Evolutionary conservation across 495 filamentous ascomycete genomes (phyloP).

Genomic region (Bacidia rubella): DNA sequence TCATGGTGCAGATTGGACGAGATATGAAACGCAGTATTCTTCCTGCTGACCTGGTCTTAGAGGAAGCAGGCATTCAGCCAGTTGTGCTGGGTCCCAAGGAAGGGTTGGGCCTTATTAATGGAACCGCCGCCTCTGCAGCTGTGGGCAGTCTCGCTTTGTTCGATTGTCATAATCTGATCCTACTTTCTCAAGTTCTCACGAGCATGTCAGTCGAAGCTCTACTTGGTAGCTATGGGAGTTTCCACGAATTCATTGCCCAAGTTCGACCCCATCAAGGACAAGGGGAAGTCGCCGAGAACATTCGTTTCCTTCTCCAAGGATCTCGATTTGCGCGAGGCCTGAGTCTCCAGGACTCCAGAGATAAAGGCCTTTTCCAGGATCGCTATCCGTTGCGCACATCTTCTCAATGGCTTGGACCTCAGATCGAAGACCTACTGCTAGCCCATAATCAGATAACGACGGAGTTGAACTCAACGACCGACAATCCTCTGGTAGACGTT

Average conservation of each 20-base stretch:
- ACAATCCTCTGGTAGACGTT: conserved; percentile 46
- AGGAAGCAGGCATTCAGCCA: conserved; percentile 27
- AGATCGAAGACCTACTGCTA: conserved; percentile 43
- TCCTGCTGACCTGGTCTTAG: conserved; percentile 32
- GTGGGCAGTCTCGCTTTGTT: conserved; percentile 38
- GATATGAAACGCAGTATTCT: conserved; percentile 18
- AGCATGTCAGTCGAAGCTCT: conserved; percentile 31
- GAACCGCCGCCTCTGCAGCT: conserved; percentile 43
- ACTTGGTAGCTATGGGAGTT: conserved; percentile 38
- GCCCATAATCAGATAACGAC: conserved; percentile 36
- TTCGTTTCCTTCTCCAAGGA: conserved; percentile 33
- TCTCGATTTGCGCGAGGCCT: conserved; percentile 15
- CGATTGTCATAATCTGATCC: conserved; percentile 39
- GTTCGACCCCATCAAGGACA: conserved; percentile 51
- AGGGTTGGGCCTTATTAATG: conserved; percentile 49
- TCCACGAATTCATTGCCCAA: conserved; percentile 43
- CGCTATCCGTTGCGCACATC: conserved; percentile 46
- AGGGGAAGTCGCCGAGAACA: conserved; percentile 40
- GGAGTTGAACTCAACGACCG: conserved; percentile 49
- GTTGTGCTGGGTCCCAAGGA: conserved; percentile 41
- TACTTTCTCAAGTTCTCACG: conserved; percentile 43
- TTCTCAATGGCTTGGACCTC: conserved; percentile 49
- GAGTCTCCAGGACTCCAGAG: conserved; percentile 15
- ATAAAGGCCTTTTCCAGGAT: conserved; percentile 36
- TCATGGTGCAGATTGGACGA: conserved; percentile 26